Percentiles rank a stretch among this genome's conserved stretches.
Conservation (phyloP, 768 basidiomycete genomes). For the Cantharellus cinnabarinus region DNA sequence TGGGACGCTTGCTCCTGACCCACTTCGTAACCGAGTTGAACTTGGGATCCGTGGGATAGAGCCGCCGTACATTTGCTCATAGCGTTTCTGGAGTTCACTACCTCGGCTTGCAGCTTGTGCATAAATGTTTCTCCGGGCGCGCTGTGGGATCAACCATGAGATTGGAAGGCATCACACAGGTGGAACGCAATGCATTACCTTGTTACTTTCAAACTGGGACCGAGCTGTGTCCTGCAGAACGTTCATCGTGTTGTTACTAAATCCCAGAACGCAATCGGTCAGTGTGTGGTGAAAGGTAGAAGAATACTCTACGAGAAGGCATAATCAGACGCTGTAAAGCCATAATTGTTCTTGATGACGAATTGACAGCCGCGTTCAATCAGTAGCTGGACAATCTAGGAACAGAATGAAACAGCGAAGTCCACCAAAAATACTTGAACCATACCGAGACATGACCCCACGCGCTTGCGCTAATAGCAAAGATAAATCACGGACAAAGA, state of each 20-base stretch:
- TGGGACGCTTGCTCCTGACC: background rate
- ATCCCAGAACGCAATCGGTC: background rate
- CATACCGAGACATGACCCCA: conserved; percentile 70
- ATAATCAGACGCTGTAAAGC: conserved; percentile 83
- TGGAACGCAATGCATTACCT: conserved; percentile 11
- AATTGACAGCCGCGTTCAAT: conserved; percentile 80
- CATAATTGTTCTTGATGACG: conserved; percentile 67
- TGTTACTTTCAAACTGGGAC: conserved; percentile 58
- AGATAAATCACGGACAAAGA: background rate
- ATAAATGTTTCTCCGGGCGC: conserved; percentile 45
- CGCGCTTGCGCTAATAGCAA: conserved; percentile 45
- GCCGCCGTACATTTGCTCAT: conserved; percentile 14
- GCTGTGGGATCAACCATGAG: conserved; percentile 12
- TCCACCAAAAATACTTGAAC: conserved; percentile 10
- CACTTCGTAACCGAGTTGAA: conserved; percentile 2
- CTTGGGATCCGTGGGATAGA: conserved; percentile 1
- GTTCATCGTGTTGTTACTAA: conserved; percentile 51
- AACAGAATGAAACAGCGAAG: background rate
- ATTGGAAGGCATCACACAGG: background rate
- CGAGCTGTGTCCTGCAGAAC: conserved; percentile 67
- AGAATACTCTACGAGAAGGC: conserved; percentile 50
- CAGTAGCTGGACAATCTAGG: conserved; percentile 59
- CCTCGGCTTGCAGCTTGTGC: conserved; percentile 53
- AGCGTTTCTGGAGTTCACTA: conserved; percentile 26
- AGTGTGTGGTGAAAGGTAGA: background rate